Evolutionary conservation across 306 rosid genomes (phyloP), one percentile per base, ranked within the genome.

Genomic region (Malus orientalis): DNA sequence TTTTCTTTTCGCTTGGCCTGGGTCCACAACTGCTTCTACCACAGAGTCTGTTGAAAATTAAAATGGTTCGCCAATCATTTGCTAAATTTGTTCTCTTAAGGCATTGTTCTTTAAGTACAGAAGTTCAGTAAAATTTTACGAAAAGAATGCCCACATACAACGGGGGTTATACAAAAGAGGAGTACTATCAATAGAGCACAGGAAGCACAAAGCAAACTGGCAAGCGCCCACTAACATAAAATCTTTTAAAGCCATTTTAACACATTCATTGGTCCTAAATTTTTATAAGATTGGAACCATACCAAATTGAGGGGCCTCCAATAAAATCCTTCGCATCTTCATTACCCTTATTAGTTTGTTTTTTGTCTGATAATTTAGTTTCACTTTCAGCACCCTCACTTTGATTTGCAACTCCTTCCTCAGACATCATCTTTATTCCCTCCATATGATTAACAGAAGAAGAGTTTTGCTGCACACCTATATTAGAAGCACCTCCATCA

Each of bases 301-400:
- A 94, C 98, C 97, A 94, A 81, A 89, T 84, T n/a, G 93, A 90
- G 69, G 95, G 91, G 8, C 90, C 97, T 33, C 98, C 97, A 45
- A 67, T 62, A 67, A 92, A 92, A 66, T 76, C 85, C 78, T 87
- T 84, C 1, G 83, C 76, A 80, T 30, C 83, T 72, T 76, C 85
- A 74, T 74, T 91, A 58, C 49, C 82, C 81, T 47, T 77, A 78
- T 75, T 76, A 80, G 75, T 79, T 69, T 81, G 83, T 58, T 23
- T 79, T 73, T 79, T 86, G 68, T 79, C 82, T 36, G 89, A 81
- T 42, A 85, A 68, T 54, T 76, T 70, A 20, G 81, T 73, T 70
- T 85, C 91, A 76, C 76, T 76, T 73, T 79, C 85, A 73, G 73
- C 76, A 19, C 67, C 78, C 32, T 40, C 76, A 64, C 78, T 64